Evolutionary conservation across 2,329 filamentous ascomycete species (phyloP).

Genomic region (Dichotomopilus funicola): DNA sequence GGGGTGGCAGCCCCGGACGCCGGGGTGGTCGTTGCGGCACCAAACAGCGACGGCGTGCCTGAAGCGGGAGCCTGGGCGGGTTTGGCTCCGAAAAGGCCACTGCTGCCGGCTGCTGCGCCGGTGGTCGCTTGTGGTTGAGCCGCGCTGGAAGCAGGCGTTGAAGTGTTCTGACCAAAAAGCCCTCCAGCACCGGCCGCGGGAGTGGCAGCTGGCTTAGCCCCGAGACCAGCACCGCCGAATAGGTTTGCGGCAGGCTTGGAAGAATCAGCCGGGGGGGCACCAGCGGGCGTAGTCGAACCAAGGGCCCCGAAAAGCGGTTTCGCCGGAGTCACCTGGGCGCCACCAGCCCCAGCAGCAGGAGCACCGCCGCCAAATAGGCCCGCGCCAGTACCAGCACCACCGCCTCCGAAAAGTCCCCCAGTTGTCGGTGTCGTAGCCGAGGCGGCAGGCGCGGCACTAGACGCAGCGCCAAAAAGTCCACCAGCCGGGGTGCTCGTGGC

Average conservation of each 20-base stretch:
- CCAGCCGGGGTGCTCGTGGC: slow-evolving; percentile 14
- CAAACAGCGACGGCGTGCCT: slow-evolving; percentile 25
- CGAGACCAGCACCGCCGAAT: slow-evolving; percentile 9
- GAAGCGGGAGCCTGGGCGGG: slow-evolving; percentile 12
- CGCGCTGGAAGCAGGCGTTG: slow-evolving; percentile 9
- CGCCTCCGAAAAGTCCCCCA: slow-evolving; percentile 21
- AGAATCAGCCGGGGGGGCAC: slow-evolving; percentile 41
- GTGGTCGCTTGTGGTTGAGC: background rate
- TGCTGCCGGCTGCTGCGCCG: background rate
- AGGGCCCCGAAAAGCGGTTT: slow-evolving; percentile 42
- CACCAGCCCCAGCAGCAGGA: slow-evolving; percentile 1
- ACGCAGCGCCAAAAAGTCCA: slow-evolving; percentile 17
- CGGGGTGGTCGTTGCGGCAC: slow-evolving; percentile 20
- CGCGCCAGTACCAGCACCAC: slow-evolving; percentile 5
- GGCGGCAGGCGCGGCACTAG: slow-evolving; percentile 2
- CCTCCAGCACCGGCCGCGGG: slow-evolving; percentile 12
- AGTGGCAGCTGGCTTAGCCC: slow-evolving; percentile 25
- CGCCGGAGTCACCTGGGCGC: slow-evolving; percentile 35
- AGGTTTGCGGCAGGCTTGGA: slow-evolving; percentile 25
- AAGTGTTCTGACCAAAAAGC: slow-evolving; percentile 12
- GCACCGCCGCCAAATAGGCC: slow-evolving; percentile 1
- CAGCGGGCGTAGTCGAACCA: slow-evolving; percentile 49
- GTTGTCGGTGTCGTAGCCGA: slow-evolving; percentile 6
- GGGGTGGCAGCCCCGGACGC: slow-evolving; percentile 8
- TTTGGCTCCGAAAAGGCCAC: slow-evolving; percentile 25